phyloP scores from a whole-genome alignment of 257 asterid genomes.

The Solanum gracilifrons region DNA sequence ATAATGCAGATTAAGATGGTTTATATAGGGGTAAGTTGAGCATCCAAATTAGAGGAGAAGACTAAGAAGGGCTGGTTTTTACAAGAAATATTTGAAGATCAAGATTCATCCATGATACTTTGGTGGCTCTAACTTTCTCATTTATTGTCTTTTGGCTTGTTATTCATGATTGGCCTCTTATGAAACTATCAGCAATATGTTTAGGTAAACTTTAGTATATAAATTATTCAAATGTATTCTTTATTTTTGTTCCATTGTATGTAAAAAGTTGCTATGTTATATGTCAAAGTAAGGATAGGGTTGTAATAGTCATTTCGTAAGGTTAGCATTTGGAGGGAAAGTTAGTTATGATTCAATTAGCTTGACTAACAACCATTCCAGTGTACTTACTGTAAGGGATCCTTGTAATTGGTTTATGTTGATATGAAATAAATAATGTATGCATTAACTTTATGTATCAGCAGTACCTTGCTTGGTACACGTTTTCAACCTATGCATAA shows the following conservation, averaged over 20 bases:
- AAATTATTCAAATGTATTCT: background rate
- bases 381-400: background rate
- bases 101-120: background rate
- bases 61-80: background rate
- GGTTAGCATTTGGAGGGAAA: background rate
- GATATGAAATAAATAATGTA: background rate
- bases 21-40: background rate
- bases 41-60: background rate
- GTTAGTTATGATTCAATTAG: background rate
- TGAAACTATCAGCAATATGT: background rate
- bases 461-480: no score
- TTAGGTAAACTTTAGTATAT: background rate
- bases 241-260: background rate
- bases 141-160: background rate
- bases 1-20: background rate
- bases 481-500: no score
- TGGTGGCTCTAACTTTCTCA: background rate
- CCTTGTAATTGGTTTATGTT: background rate
- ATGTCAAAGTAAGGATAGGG: background rate
- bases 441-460: no score
- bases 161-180: background rate
- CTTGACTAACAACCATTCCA: background rate
- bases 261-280: background rate
- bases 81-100: background rate
- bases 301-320: background rate